Evolutionary conservation across 257 asterid species (phyloP), one percentile per base, ranked within the genome.

Genomic region (Jaltomata sinuosa): DNA sequence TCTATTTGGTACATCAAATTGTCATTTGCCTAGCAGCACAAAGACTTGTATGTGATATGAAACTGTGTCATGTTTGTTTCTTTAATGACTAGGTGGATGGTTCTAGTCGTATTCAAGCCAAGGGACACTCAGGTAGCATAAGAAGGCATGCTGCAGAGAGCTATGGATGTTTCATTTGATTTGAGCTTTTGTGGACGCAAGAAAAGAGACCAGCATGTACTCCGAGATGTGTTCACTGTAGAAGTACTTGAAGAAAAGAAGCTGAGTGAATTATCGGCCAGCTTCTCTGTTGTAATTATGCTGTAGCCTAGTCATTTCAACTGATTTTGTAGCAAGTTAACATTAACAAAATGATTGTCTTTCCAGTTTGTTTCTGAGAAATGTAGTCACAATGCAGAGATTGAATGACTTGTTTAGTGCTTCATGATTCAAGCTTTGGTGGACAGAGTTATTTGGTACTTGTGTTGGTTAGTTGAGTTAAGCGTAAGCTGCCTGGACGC

Each of bases 281-380:
- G 82, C 40, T 77, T 77, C 42, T 77, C 45, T 49, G 42, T 77
- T 77, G 82, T 77, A 77, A 77, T 77, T 77, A 77, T 77, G 82
- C 64, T 77, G 82, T 77, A 76, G 80, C 80, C 14, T 72, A 45
- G 64, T 55, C 29, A 16, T 77, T 77, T 47, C 27, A 47, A 76
- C 45, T 77, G 64, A 29, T 18, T 49, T 49, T 77, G 22, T 49
- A 77, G 19, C 29, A 27, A 77, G 8, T 50, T 47, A 21, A 27
- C 0, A 4, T 15, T 27, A 76, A 77, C 11, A 18, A 16, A 27
- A 49, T 27, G 12, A 38, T 5, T 29, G 82, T 77, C 27, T 77
- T 77, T 18, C 29, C 45, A 49, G 19, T 49, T 27, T 18, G 62
- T 16, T 11, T 49, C 40, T 11, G 36, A 49, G 62, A 77, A 77